Evolutionary conservation across 2,329 filamentous ascomycete species (phyloP), one percentile per base, ranked within the genome.

Genomic region (Aspergillus caelatus): DNA sequence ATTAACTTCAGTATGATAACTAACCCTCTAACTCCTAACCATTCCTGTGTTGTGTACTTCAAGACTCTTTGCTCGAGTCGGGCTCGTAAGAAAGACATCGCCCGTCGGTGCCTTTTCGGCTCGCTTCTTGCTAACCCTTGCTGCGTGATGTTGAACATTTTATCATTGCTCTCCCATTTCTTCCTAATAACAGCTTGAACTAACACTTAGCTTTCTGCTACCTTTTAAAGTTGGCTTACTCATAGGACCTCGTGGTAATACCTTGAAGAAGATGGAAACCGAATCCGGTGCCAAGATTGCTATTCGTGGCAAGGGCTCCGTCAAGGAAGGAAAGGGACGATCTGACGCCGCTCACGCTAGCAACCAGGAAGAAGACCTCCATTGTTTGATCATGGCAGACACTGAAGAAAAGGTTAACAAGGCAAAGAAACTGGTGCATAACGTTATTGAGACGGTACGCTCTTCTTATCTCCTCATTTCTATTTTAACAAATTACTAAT

Each of bases 1-100:
- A 98, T 99, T 90, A 99, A 99, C 91, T 99, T 99, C 93, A 99
- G 95, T 99, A 97, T 94, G 94, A 94, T 95, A 94, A 90, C 94
- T 97, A 97, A 97, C 93, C 93, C 93, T 93, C 89, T 89, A 90
- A 91, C 89, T 86, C 87, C 89, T 91, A 90, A 91, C 81, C 77
- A 79, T 82, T 78, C 74, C 70, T 77, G 74, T 71, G 65, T 74
- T 71, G 72, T 78, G 75, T 79, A 75, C 78, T 76, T 69, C 68
- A 73, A 75, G 72, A 70, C 68, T 73, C 66, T 71, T 64, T 82
- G 78, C 80, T 82, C 77, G 75, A 77, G 77, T 79, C 75, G 77
- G 73, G 77, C 75, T 72, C 71, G 69, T 68, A 70, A 74, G 66
- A 61, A 70, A 66, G 72, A 69, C 71, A 72, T 76, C 71, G 71